These are phyloP conservation scores for Ogataea pilisensis DNA, from an alignment of 805 yeast species.

Conservation along the genomic window DNA sequence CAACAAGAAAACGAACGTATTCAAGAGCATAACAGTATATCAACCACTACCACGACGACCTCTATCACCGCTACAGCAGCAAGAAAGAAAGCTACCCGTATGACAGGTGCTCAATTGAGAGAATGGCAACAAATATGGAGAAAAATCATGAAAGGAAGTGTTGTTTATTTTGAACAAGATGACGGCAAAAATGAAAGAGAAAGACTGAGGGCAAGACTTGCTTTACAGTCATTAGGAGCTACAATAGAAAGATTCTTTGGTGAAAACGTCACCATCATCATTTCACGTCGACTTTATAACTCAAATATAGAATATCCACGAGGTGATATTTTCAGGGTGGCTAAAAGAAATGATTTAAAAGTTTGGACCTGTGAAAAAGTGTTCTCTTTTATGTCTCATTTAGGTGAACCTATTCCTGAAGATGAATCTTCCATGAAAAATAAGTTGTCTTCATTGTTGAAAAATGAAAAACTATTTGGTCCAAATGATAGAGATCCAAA, in stretches of 20 bases:
- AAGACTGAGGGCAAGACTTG: slow-evolving; percentile 30
- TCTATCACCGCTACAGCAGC: neutral
- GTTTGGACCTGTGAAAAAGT: slow-evolving; percentile 90
- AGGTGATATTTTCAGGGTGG: slow-evolving; percentile 65
- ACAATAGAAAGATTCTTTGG: slow-evolving; percentile 57
- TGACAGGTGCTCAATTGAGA: slow-evolving; percentile 38
- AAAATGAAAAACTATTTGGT: slow-evolving; percentile 82
- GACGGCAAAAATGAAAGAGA: slow-evolving; percentile 34
- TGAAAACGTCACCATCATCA: slow-evolving; percentile 66
- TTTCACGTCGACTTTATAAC: slow-evolving; percentile 56
- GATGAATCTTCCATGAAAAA: slow-evolving; percentile 20
- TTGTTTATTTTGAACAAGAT: slow-evolving; percentile 52
- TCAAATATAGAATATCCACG: slow-evolving; percentile 38
- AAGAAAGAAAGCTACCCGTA: slow-evolving; percentile 17
- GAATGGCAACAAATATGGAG: slow-evolving; percentile 63
- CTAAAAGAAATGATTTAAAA: slow-evolving; percentile 58
- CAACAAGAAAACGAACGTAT: too few relatives aligned
- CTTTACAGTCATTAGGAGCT: slow-evolving; percentile 47
- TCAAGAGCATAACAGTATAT: too few relatives aligned
- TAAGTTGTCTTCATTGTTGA: slow-evolving; percentile 56
- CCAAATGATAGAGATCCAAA: slow-evolving; percentile 85
- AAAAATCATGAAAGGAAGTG: slow-evolving; percentile 50
- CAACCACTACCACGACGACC: neutral
- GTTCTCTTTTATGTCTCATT: slow-evolving; percentile 65
- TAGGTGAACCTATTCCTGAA: slow-evolving; percentile 40